Evolutionary conservation across 2,329 filamentous ascomycete species (phyloP).

Genomic region (Botrytis deweyae): DNA sequence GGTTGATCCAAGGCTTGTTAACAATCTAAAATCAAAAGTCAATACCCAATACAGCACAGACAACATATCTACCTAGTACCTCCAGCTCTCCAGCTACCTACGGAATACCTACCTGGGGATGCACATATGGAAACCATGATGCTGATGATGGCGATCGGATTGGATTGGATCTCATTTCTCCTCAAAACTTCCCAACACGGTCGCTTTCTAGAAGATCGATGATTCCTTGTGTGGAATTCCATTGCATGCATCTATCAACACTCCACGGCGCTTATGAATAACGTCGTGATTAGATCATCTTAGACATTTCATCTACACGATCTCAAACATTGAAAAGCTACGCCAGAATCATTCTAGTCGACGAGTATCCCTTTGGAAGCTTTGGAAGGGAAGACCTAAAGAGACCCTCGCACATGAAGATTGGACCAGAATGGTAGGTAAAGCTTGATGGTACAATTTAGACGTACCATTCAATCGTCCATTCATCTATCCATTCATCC

Average conservation of each 20-base stretch:
- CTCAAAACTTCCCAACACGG: too few species aligned
- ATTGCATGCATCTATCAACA: background rate
- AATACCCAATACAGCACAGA: background rate
- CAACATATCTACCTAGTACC: background rate
- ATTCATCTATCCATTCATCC: too few species aligned
- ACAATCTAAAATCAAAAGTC: background rate
- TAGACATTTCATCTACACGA: background rate
- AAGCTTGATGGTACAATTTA: background rate
- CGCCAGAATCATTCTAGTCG: background rate
- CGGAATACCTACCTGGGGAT: background rate
- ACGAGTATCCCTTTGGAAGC: background rate
- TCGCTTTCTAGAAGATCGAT: background rate
- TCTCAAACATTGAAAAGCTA: background rate
- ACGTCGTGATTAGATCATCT: background rate
- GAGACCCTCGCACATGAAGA: background rate
- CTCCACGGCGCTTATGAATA: background rate
- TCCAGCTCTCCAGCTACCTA: too few species aligned
- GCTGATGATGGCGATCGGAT: background rate
- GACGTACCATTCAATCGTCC: background rate
- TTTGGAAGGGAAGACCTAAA: background rate
- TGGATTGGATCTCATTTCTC: too few species aligned
- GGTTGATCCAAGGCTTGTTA: background rate
- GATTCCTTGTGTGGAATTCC: background rate
- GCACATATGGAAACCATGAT: background rate
- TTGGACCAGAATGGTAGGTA: background rate